phyloP scores from a whole-genome alignment of 805 yeast genomes.

The Yamadazyma sp. region DNA sequence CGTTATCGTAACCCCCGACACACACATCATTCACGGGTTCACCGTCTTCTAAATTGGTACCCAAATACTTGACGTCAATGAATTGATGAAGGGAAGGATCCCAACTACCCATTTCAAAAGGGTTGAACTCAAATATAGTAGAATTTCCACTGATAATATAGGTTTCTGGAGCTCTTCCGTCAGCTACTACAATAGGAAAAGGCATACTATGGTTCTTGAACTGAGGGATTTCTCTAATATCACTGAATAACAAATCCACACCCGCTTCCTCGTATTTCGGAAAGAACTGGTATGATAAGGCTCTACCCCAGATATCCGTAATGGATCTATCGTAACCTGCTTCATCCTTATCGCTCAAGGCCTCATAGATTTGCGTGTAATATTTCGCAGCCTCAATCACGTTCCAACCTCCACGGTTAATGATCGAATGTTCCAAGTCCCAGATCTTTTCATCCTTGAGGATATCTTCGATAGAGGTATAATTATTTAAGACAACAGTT shows the following conservation, averaged over 20 bases:
- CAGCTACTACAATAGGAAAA: constrained; percentile 39
- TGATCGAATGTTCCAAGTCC: constrained; percentile 60
- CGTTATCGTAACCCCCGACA: constrained; percentile 71
- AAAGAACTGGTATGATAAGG: constrained; percentile 41
- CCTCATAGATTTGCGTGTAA: constrained; percentile 30
- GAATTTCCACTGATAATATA: constrained; percentile 33
- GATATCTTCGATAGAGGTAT: constrained; percentile 48
- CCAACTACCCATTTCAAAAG: constrained; percentile 74
- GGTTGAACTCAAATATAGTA: constrained; percentile 39
- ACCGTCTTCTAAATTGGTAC: constrained; percentile 65
- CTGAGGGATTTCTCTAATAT: constrained; percentile 22
- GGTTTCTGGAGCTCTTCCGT: constrained; percentile 38
- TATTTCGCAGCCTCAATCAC: constrained; percentile 63
- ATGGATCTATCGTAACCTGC: constrained; percentile 39
- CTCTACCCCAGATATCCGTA: constrained; percentile 47
- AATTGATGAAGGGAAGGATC: constrained; percentile 71
- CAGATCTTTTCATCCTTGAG: constrained; percentile 28
- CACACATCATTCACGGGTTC: constrained; percentile 48
- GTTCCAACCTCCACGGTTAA: constrained; percentile 63
- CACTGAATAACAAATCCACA: constrained; percentile 31
- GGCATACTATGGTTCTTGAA: constrained; percentile 37
- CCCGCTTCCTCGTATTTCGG: constrained; percentile 26
- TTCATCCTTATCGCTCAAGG: constrained; percentile 30
- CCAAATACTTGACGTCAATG: constrained; percentile 65
- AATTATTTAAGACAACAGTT: constrained; percentile 60